Evolutionary conservation across 345 rosid species (phyloP), one percentile per base, ranked within the genome.

Genomic region (Geranium brycei): DNA sequence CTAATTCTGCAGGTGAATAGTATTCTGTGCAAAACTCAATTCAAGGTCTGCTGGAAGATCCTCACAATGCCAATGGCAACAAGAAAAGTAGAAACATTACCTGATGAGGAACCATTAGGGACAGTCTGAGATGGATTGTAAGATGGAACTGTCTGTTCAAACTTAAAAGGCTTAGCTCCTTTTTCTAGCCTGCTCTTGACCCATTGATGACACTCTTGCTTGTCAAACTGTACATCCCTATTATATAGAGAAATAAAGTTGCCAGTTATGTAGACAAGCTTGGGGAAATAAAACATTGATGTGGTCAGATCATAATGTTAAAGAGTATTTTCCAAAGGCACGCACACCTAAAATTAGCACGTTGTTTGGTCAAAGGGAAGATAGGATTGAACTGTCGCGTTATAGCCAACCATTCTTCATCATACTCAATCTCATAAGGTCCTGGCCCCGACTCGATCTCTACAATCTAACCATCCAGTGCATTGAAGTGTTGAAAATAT

Each of bases 351-450:
- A 90, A 83, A 66, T 86, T 76, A 65, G 82, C 78, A 60, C 53
- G 61, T 56, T 65, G 73, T 14, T 17, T 23, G 5, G 91, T 85
- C 73, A 86, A 75, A 17, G 99, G 99, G 68, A 93, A 73, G 62
- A 76, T 60, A 68, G 85, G 70, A 72, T 93, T 86, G 79, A 82
- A 82, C 66, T 75, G 82, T 68, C 72, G 68, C 23, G 92, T 93
- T 63, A 88, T 77, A 28, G 89, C 86, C 15, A 86, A 77, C 95
- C 97, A 93, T 69, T 93, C 97, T 79, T 88, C 95, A 31, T 90
- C 99, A 61, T 86, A 90, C 60, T 80, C 78, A 74, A 93, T 64
- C 73, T 86, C 87, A 62, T 71, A 79, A 32, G 89, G 91, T 67
- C 91, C 95, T 59, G 89, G 86, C 68, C 70, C 91, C 19, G 91